Evolutionary conservation across 495 filamentous ascomycete species (phyloP), one percentile per base, ranked within the genome.

Genomic region (Xylaria grammica): DNA sequence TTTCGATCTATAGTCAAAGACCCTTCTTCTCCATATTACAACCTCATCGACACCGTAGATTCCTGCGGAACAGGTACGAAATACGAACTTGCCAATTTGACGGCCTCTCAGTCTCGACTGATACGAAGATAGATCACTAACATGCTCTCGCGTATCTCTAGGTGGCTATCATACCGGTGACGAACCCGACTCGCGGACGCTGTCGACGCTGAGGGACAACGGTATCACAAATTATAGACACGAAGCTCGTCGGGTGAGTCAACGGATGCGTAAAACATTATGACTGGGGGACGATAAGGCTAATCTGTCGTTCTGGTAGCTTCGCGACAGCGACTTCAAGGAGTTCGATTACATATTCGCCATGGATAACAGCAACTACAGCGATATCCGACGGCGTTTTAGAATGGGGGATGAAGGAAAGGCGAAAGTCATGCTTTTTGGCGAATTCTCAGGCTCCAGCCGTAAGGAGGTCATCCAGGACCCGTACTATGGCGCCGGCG

Each of bases 331-430:
- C 74, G 81, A 99, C 75, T 97, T 98, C 69, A 73, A 84, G 24
- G 83, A 84, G 5, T 98, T 97, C 69, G 93, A 98, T 74, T 99
- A 94, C 72, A 87, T 99, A 59, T 83, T 99, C 55, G 94, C 92
- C 44, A 99, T 99, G 95, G 95, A 98, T 74, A 81, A 89, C 34
- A 81, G 85, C n/a, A 98, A 97, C 73, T 76, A 94, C 10, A 76
- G 80, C 34, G 88, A 97, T 69, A 75, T 97, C 64, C 67, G 87
- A 65, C 79, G 86, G 29, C 74, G 90, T 68, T 76, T 81, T 65
- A 78, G 85, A 52, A 82, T 84, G 56, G 77, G 87, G 20, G 77
- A 78, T 75, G 65, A 75, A 70, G 67, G 78, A 67, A 80, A 81
- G 72, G 84, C 82, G 49, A 79, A 83, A 65, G 84, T 97, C 44